These are phyloP conservation scores for Parathielavia appendiculata DNA, from an alignment of 495 filamentous ascomycete species.

Conservation along the genomic window DNA sequence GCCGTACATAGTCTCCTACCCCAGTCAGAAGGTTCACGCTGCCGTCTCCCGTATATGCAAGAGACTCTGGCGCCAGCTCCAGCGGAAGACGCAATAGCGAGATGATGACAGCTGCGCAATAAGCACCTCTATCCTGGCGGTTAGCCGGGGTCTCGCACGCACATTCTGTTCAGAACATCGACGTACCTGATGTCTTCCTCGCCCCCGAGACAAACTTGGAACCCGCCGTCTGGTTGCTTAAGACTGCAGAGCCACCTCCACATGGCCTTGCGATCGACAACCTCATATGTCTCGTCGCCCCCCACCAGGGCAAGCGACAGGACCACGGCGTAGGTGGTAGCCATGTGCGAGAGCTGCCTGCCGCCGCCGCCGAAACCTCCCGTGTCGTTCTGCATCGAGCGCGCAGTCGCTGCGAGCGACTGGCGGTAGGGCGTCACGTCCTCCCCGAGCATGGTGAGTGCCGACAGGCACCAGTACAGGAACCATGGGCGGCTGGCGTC, in stretches of 20 bases:
- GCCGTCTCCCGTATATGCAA: slow-evolving; percentile 42
- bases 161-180: background rate
- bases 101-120: slow-evolving; percentile 79
- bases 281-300: slow-evolving; percentile 60
- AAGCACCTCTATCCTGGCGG: slow-evolving; percentile 61
- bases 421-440: slow-evolving; percentile 66
- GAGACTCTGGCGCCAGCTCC: slow-evolving; percentile 61
- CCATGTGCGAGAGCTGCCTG: slow-evolving; percentile 81
- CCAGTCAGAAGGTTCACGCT: slow-evolving; percentile 55
- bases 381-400: slow-evolving; percentile 69
- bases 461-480: slow-evolving; percentile 82
- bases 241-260: slow-evolving; percentile 82
- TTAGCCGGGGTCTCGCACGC: background rate
- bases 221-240: slow-evolving; percentile 80
- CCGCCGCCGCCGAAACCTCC: slow-evolving; percentile 95
- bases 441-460: slow-evolving; percentile 65
- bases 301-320: slow-evolving; percentile 73
- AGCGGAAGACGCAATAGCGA: slow-evolving; percentile 78
- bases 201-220: slow-evolving; percentile 71
- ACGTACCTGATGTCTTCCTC: slow-evolving; percentile 86
- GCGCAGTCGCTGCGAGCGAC: slow-evolving; percentile 63
- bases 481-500: slow-evolving; percentile 91
- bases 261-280: slow-evolving; percentile 78
- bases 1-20: slow-evolving; percentile 70
- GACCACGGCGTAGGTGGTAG: slow-evolving; percentile 79